Percentiles rank a stretch among this genome's conserved stretches.
These are phyloP conservation scores for Cylindrotheca closterium DNA, from an alignment of 108 stramenopile species.

Conservation along the genomic window DNA sequence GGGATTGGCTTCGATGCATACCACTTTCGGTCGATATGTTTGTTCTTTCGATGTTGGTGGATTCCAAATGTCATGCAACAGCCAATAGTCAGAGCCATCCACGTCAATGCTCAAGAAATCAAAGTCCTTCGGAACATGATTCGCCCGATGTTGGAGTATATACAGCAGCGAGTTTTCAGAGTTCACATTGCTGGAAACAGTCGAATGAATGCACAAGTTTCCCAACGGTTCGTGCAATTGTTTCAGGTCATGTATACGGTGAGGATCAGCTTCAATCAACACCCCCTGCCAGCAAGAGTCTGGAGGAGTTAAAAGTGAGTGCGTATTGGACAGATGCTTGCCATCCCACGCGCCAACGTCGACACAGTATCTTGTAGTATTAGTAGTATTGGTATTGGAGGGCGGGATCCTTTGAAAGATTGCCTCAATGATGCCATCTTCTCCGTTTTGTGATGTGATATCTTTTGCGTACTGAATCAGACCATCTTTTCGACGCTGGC, in stretches of 20 bases:
- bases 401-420: slow-evolving; percentile 51
- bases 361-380: slow-evolving; percentile 48
- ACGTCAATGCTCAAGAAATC: slow-evolving; percentile 83
- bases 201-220: slow-evolving; percentile 42
- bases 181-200: slow-evolving; percentile 31
- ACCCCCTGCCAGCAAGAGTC: slow-evolving; percentile 56
- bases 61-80: slow-evolving; percentile 46
- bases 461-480: slow-evolving; percentile 61
- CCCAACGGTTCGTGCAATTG: slow-evolving; percentile 48
- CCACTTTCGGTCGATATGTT: slow-evolving; percentile 52
- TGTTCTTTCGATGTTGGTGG: too few species aligned
- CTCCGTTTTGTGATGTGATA: slow-evolving; percentile 71
- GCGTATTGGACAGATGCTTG: slow-evolving; percentile 73
- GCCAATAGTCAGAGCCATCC: slow-evolving; percentile 82
- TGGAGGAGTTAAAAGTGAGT: slow-evolving; percentile 41
- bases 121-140: slow-evolving; percentile 42
- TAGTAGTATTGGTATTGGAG: slow-evolving; percentile 7
- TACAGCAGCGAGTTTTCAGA: slow-evolving; percentile 24
- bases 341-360: slow-evolving; percentile 92
- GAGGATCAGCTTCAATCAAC: slow-evolving; percentile 73
- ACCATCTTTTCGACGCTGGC: slow-evolving; percentile 56
- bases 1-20: slow-evolving; percentile 84
- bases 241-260: slow-evolving; percentile 45
- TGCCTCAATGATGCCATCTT: slow-evolving; percentile 73
- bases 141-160: slow-evolving; percentile 27